Conservation (phyloP, 228 moss, liverwort and hornwort species). For the Sphagnum fallax region DNA sequence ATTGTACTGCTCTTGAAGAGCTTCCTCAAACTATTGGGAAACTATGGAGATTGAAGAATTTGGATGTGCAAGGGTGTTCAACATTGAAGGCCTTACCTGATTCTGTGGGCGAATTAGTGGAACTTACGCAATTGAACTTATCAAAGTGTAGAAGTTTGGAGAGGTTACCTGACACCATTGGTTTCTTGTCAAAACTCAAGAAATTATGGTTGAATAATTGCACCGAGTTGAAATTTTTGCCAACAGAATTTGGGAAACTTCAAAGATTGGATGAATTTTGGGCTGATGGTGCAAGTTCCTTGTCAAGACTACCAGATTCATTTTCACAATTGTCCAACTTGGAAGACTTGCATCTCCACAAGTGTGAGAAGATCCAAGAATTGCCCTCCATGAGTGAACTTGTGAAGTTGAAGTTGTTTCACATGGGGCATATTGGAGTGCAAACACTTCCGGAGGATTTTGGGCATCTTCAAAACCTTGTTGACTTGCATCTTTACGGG, state of each 20-base stretch:
- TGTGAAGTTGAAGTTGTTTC: not conserved
- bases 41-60: not conserved
- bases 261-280: conserved; percentile 4
- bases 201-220: conserved; percentile 7
- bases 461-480: no score
- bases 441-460: no score
- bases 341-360: not conserved
- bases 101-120: conserved; percentile 3
- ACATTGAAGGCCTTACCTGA: not conserved
- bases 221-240: not conserved
- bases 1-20: conserved; percentile 11
- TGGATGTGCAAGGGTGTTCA: conserved; percentile 12
- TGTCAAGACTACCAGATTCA: no score
- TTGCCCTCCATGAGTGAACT: not conserved
- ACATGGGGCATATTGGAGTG: not conserved
- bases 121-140: conserved; percentile 2
- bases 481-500: no score
- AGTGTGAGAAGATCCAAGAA: not conserved
- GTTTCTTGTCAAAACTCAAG: conserved; percentile 1
- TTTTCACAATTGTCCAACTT: no score
- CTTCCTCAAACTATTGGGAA: conserved; percentile 9
- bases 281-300: no score
- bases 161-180: conserved; percentile 8
- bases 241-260: conserved; percentile 1
- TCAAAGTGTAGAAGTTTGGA: conserved; percentile 6